phyloP scores from a whole-genome alignment of 2,329 filamentous ascomycete genomes.

The Scedosporium boydii region DNA sequence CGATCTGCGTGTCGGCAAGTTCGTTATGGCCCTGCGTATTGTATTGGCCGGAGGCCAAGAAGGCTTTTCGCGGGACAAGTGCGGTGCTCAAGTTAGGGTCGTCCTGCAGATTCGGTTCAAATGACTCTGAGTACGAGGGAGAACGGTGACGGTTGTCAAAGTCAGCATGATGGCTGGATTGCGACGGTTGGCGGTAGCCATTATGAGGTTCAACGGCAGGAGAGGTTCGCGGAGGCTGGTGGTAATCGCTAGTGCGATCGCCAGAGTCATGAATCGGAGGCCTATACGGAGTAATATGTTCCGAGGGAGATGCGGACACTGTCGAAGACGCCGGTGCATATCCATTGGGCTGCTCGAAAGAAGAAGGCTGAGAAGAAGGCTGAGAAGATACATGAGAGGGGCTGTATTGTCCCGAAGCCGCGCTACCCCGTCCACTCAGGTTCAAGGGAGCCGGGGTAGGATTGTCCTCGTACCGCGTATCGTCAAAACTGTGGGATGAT shows the following conservation, averaged over 20 bases:
- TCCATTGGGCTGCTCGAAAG: not conserved
- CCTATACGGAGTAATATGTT: not conserved
- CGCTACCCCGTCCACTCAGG: conserved; percentile 25
- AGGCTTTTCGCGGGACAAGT: conserved; percentile 5
- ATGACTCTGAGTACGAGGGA: not conserved
- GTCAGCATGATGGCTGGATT: not conserved
- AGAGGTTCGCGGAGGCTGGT: not conserved
- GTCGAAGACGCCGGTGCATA: not conserved
- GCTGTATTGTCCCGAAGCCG: conserved; percentile 18
- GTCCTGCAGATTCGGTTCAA: conserved; percentile 8
- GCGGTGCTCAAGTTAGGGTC: conserved; percentile 10
- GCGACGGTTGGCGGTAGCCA: not conserved
- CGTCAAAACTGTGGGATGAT: conserved; percentile 17
- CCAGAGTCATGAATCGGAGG: not conserved
- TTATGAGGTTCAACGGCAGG: not conserved
- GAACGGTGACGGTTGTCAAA: not conserved
- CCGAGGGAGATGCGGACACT: not conserved
- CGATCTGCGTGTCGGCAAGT: not conserved
- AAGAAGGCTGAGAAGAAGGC: not conserved
- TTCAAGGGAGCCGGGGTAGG: conserved; percentile 35
- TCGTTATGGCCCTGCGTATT: not conserved
- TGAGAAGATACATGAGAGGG: not conserved
- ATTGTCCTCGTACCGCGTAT: conserved; percentile 27
- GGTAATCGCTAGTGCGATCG: not conserved
- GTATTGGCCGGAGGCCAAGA: not conserved